phyloP scores from a whole-genome alignment of 768 basidiomycete species.

The Leccinum ochraceum region DNA sequence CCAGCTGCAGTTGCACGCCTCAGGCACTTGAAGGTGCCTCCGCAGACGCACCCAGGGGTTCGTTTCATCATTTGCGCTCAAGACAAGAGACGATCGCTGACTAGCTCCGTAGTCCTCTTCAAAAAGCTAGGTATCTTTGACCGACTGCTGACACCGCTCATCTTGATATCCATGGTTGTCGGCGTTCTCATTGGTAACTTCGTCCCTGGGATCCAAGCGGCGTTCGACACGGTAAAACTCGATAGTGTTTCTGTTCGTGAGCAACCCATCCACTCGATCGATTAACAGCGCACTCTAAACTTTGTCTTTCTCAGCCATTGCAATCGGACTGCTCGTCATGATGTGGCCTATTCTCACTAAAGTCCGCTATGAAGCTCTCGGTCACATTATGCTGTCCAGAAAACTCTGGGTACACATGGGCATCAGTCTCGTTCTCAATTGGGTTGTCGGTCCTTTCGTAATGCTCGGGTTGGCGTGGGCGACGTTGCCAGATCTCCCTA shows the following conservation, averaged over 20 bases:
- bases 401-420: constrained; percentile 66
- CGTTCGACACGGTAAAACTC: constrained; percentile 64
- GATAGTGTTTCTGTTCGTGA: constrained; percentile 76
- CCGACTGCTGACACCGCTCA: constrained; percentile 61
- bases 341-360: constrained; percentile 85
- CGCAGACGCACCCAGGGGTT: constrained; percentile 6
- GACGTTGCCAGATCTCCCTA: constrained; percentile 74
- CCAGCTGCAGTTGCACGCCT: background rate
- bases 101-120: constrained; percentile 35
- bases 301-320: constrained; percentile 55
- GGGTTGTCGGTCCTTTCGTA: constrained; percentile 77
- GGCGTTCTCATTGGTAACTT: constrained; percentile 77
- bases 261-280: constrained; percentile 29
- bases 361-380: constrained; percentile 75
- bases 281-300: background rate
- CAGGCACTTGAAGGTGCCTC: background rate
- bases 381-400: constrained; percentile 50
- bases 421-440: constrained; percentile 72
- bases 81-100: background rate
- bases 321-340: constrained; percentile 80
- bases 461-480: constrained; percentile 91
- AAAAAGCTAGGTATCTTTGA: constrained; percentile 52
- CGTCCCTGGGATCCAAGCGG: constrained; percentile 55
- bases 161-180: constrained; percentile 71
- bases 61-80: background rate